Base-by-base conservation (phyloP, 495 filamentous ascomycete species). In the Hypoxylon trugodes region DNA sequence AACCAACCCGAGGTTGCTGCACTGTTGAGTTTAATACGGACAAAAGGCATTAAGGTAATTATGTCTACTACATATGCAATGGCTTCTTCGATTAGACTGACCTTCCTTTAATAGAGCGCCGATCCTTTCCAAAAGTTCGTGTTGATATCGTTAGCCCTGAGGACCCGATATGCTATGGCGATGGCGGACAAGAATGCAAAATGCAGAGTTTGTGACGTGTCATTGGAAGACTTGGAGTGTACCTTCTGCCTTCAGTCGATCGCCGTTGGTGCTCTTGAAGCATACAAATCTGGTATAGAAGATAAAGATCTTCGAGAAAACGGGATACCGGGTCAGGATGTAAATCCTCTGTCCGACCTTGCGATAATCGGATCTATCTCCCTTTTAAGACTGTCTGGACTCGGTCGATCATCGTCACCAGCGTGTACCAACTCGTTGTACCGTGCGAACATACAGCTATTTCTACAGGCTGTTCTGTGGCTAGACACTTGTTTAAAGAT, bases 401-500 rank as follows among this genome's bases (percentile, higher is more conserved):
- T 65, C n/a, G 58, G 57, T 16, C n/a, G 21, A 13, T 21, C 7
- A 10, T 9, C 26, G 4, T 38, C 21, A 15, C 28, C 18, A 3
- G 36, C 61, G 15, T 50, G 62, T 1, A 54, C 54, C 4, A 69
- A 45, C 12, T 65, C 75, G 6, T 54, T 77, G 40, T 71, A 70
- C 25, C 25, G 66, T 19, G 55, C 70, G 1, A 56, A 79, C 32
- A 68, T 72, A 0, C 65, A 57, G 6, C 40, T 74, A 10, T 73
- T 81, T 16, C 59, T 86, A 16, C 81, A 80, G 53, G 81, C 80
- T 2, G 71, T 77, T 12, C 48, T 77, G 2, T 64, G 84, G 36
- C 64, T 84, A 2, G 81, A 84, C 16, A 74, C 73, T 21, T 75
- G 79, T 36, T 57, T 75, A 5, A 57, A 60, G 2, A 16, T 18